These are phyloP conservation scores for Drechmeria coniospora DNA, from an alignment of 2,329 filamentous ascomycete genomes.

Conservation along the genomic window DNA sequence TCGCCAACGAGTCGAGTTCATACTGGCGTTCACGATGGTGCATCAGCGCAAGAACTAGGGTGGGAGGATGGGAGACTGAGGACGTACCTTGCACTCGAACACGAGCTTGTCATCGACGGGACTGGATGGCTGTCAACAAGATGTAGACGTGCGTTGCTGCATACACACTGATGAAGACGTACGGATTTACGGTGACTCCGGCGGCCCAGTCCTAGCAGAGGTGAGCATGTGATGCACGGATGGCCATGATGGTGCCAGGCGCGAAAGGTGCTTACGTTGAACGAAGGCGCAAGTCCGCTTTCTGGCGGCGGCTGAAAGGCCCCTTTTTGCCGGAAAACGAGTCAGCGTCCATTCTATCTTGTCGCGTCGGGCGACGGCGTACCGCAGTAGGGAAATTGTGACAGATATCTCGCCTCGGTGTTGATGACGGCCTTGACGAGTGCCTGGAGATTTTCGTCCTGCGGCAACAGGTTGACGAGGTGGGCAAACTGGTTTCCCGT, in stretches of 20 bases:
- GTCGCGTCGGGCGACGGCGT: background rate
- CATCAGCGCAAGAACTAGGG: background rate
- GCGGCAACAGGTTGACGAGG: constrained; percentile 43
- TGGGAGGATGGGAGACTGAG: too few species aligned
- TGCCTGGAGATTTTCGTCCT: constrained; percentile 44
- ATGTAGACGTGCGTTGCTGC: background rate
- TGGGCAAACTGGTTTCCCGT: constrained; percentile 62
- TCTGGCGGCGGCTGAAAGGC: constrained; percentile 76
- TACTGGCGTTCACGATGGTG: constrained; percentile 41
- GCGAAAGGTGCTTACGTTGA: constrained; percentile 7
- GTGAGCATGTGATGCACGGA: too few species aligned
- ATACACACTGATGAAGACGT: constrained; percentile 1
- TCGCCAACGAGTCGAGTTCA: constrained; percentile 75
- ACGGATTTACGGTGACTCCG: constrained; percentile 11
- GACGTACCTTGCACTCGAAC: constrained; percentile 13
- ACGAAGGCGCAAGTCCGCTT: constrained; percentile 30
- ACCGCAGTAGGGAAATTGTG: constrained; percentile 57
- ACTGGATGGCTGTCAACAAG: constrained; percentile 2
- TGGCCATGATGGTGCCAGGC: background rate
- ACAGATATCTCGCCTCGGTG: constrained; percentile 52
- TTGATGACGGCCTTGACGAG: constrained; percentile 60
- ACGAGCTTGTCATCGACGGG: constrained; percentile 11
- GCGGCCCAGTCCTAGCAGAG: constrained; percentile 7
- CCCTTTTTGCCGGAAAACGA: constrained; percentile 27
- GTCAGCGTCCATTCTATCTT: constrained; percentile 1